phyloP scores from a whole-genome alignment of 306 rosid genomes.

The Quercus wislizeni region DNA sequence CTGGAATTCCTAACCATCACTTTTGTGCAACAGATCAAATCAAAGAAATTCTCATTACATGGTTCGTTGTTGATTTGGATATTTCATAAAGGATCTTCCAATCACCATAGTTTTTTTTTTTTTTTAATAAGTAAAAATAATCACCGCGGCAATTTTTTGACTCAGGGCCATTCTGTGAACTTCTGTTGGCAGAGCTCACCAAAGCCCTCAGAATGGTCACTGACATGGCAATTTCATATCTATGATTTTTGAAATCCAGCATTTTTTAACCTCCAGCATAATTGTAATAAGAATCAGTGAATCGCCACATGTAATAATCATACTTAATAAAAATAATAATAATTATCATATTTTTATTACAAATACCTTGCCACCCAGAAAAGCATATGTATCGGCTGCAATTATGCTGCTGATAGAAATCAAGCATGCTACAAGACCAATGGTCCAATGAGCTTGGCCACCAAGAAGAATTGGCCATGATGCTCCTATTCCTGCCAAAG shows the following conservation, averaged over 20 bases:
- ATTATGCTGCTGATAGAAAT: constrained; percentile 79
- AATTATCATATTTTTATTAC: neutral
- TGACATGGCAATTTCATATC: neutral
- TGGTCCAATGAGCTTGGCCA: constrained; percentile 86
- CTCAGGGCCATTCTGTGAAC: neutral
- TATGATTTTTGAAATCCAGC: neutral
- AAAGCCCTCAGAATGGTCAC: neutral
- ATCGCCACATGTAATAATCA: neutral
- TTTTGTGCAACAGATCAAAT: neutral
- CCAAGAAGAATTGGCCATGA: constrained; percentile 55
- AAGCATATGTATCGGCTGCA: constrained; percentile 92
- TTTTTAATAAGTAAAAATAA: neutral
- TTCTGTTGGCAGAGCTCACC: neutral
- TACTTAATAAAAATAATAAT: neutral
- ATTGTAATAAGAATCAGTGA: neutral
- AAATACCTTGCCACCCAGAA: constrained; percentile 91
- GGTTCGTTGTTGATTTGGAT: neutral
- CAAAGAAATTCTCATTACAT: neutral
- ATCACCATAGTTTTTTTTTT: too few relatives aligned
- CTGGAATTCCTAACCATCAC: neutral
- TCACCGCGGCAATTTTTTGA: neutral
- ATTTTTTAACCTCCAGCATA: neutral
- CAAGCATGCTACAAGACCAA: constrained; percentile 95
- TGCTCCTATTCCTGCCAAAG: constrained; percentile 42
- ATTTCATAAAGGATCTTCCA: neutral